Conservation (phyloP, 2,329 filamentous ascomycete genomes). For the Colletotrichum musae region DNA sequence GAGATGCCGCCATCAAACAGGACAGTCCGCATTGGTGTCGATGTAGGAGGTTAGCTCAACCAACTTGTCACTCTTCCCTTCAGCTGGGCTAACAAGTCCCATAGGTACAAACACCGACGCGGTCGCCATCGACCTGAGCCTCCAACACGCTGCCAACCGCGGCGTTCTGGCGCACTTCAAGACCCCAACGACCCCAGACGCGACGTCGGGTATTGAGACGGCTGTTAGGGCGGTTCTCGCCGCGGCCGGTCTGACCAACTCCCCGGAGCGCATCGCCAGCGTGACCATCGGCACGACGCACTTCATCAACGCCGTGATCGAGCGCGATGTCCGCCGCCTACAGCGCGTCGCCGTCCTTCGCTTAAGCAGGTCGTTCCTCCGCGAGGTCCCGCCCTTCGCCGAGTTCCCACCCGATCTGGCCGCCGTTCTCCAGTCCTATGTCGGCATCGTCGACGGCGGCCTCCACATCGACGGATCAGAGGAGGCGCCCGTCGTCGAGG, state of each 20-base stretch:
- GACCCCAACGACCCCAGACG: conserved; percentile 62
- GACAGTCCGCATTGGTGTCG: conserved; percentile 57
- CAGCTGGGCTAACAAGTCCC: not conserved
- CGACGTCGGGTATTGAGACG: conserved; percentile 61
- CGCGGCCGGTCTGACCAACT: conserved; percentile 48
- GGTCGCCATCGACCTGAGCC: conserved; percentile 60
- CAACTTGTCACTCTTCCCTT: not conserved
- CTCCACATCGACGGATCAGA: conserved; percentile 65
- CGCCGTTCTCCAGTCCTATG: conserved; percentile 61
- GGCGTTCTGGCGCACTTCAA: conserved; percentile 67
- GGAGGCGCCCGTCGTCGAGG: conserved; percentile 57
- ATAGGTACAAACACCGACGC: conserved; percentile 67
- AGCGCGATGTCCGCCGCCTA: conserved; percentile 64
- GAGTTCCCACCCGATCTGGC: conserved; percentile 68
- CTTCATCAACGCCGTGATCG: conserved; percentile 72
- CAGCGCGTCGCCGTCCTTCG: conserved; percentile 67
- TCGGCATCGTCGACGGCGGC: conserved; percentile 63
- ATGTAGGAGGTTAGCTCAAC: conserved; percentile 55
- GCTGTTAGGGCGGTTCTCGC: conserved; percentile 61
- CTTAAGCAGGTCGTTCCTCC: conserved; percentile 67
- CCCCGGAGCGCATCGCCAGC: conserved; percentile 56
- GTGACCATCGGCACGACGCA: conserved; percentile 70
- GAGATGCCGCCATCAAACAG: conserved; percentile 22
- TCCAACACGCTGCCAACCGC: conserved; percentile 50
- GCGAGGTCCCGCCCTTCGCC: conserved; percentile 64